Conservation (phyloP, 441 rosid species). For the Jatropha podagrica region DNA sequence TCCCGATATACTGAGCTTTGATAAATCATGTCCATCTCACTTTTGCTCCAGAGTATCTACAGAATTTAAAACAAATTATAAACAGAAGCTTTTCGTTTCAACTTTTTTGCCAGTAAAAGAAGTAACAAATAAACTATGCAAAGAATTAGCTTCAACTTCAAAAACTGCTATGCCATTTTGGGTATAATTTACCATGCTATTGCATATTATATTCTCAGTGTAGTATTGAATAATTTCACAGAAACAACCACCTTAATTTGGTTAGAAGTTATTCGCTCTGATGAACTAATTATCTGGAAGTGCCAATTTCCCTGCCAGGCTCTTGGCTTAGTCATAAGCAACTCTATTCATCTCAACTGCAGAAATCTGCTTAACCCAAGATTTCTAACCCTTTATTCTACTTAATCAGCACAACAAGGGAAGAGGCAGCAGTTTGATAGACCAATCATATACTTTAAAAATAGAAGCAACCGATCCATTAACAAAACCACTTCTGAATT, state of each 20-base stretch:
- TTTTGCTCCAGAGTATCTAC: constrained; percentile 74
- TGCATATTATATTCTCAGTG: not conserved
- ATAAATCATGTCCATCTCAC: constrained; percentile 65
- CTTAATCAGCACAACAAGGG: not conserved
- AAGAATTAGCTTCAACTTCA: constrained; percentile 3
- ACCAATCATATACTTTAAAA: not conserved
- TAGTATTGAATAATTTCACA: not conserved
- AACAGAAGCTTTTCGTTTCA: not conserved
- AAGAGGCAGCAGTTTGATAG: not conserved
- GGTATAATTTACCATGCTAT: not conserved
- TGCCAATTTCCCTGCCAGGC: not conserved
- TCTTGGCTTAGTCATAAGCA: not conserved
- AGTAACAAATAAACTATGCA: not conserved
- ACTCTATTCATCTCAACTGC: not conserved
- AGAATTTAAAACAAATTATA: constrained; percentile 26
- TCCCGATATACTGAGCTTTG: constrained; percentile 59
- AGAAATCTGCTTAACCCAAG: constrained; percentile 1
- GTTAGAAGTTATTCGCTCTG: not conserved
- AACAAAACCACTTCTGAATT: not conserved
- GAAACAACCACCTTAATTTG: not conserved
- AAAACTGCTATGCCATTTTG: constrained; percentile 2
- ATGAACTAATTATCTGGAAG: not conserved
- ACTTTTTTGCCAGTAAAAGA: not conserved
- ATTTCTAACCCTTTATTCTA: not conserved
- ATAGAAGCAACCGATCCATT: not conserved